Percentiles rank a stretch among this genome's conserved stretches.
These are phyloP conservation scores for Metroxylon sagu DNA, from an alignment of 176 grass and related monocot genomes.

Conservation along the genomic window DNA sequence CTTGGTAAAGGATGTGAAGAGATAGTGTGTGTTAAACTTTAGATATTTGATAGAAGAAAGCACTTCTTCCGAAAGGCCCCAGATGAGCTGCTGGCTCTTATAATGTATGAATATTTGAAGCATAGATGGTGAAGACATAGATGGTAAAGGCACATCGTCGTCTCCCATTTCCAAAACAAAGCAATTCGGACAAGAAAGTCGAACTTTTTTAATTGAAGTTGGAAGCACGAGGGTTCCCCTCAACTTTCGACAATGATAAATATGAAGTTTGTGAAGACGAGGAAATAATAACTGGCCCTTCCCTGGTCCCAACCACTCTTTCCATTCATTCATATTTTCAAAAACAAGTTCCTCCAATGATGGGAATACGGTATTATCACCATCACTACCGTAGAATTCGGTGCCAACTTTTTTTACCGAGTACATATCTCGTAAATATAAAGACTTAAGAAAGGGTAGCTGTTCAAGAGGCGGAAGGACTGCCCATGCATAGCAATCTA, in stretches of 20 bases:
- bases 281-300: too few species aligned
- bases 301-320: too few species aligned
- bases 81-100: background rate
- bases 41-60: background rate
- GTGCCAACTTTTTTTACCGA: conserved; percentile 13
- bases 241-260: background rate
- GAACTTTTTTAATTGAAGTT: background rate
- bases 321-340: conserved; percentile 17
- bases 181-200: background rate
- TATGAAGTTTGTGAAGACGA: background rate
- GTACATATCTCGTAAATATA: conserved; percentile 14
- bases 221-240: too few species aligned
- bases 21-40: too few species aligned
- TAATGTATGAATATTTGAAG: background rate
- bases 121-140: too few species aligned
- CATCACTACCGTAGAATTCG: conserved; percentile 21
- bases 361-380: conserved; percentile 16
- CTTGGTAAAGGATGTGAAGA: conserved; percentile 1
- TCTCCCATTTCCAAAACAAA: background rate
- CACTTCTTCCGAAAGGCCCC: too few species aligned
- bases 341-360: conserved; percentile 24
- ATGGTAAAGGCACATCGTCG: too few species aligned
- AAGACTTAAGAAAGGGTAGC: conserved; percentile 23
- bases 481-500: conserved; percentile 11
- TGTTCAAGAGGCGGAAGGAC: conserved; percentile 24